phyloP scores from a whole-genome alignment of 2,329 filamentous ascomycete species.

The Colletotrichum falcatum region DNA sequence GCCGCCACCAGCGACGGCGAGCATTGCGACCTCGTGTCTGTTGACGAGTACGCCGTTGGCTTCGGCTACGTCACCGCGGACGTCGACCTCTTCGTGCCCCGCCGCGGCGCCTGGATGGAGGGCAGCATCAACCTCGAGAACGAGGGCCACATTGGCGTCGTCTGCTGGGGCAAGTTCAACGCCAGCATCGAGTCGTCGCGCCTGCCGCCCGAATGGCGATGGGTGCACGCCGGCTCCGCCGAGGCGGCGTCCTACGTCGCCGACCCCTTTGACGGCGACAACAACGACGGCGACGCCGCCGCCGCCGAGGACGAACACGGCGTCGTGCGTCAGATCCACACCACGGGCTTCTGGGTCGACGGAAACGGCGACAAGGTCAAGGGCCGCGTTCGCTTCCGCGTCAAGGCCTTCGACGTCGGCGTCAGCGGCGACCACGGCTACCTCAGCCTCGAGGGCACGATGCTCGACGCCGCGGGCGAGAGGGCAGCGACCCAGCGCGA shows the following conservation, averaged over 20 bases:
- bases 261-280: slow-evolving; percentile 44
- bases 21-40: slow-evolving; percentile 58
- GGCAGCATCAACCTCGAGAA: slow-evolving; percentile 88
- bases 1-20: slow-evolving; percentile 62
- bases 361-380: slow-evolving; percentile 75
- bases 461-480: slow-evolving; percentile 79
- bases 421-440: slow-evolving; percentile 82
- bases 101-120: slow-evolving; percentile 78
- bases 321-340: slow-evolving; percentile 64
- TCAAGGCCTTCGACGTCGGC: slow-evolving; percentile 86
- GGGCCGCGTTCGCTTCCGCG: slow-evolving; percentile 79
- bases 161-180: slow-evolving; percentile 93
- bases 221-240: slow-evolving; percentile 70
- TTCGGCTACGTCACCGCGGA: slow-evolving; percentile 92
- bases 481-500: slow-evolving; percentile 60
- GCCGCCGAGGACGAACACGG: slow-evolving; percentile 63
- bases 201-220: slow-evolving; percentile 83
- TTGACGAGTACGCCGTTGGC: slow-evolving; percentile 87
- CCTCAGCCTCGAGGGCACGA: slow-evolving; percentile 88
- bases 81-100: slow-evolving; percentile 84
- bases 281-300: slow-evolving; percentile 50
- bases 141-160: slow-evolving; percentile 87
- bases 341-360: slow-evolving; percentile 81
- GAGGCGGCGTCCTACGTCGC: slow-evolving; percentile 55
- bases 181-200: slow-evolving; percentile 83